Conservation (phyloP, 495 filamentous ascomycete genomes). For the Oidiodendron maius region DNA sequence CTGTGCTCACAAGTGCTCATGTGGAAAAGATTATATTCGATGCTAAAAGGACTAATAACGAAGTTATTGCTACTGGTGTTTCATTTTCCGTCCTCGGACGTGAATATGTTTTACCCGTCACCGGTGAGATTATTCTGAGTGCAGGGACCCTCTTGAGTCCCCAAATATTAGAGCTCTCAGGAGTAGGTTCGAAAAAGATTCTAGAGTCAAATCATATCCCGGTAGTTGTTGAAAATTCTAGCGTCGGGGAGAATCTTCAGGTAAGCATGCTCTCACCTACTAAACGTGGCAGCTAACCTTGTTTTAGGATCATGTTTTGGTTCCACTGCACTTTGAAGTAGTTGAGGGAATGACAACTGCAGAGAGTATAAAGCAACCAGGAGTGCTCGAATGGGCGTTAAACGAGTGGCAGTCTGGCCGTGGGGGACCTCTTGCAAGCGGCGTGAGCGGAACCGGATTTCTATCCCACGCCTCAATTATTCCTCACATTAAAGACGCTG, state of each 20-base stretch:
- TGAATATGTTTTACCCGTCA: background rate
- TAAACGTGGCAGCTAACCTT: background rate
- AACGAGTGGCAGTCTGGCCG: background rate
- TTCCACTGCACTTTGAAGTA: background rate
- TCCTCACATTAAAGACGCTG: background rate
- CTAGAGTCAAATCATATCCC: conserved; percentile 59
- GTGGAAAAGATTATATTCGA: conserved; percentile 40
- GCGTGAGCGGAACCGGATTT: background rate
- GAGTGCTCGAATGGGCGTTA: background rate
- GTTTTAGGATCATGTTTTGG: background rate
- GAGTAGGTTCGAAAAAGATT: conserved; percentile 59
- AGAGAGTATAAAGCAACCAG: background rate
- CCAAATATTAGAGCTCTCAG: conserved; percentile 63
- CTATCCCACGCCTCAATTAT: background rate
- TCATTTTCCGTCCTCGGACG: conserved; percentile 17
- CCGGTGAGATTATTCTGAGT: conserved; percentile 45
- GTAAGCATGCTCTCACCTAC: background rate
- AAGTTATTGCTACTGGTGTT: conserved; percentile 29
- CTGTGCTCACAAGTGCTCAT: conserved; percentile 37
- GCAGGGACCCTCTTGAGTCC: conserved; percentile 50
- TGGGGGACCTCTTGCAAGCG: background rate
- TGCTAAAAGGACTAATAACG: conserved; percentile 16
- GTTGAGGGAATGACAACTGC: background rate
- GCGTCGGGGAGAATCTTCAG: conserved; percentile 68
- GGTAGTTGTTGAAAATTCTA: conserved; percentile 62